Base-by-base conservation (phyloP, 2,329 filamentous ascomycete species). In the Byssoonygena ceratinophila region DNA sequence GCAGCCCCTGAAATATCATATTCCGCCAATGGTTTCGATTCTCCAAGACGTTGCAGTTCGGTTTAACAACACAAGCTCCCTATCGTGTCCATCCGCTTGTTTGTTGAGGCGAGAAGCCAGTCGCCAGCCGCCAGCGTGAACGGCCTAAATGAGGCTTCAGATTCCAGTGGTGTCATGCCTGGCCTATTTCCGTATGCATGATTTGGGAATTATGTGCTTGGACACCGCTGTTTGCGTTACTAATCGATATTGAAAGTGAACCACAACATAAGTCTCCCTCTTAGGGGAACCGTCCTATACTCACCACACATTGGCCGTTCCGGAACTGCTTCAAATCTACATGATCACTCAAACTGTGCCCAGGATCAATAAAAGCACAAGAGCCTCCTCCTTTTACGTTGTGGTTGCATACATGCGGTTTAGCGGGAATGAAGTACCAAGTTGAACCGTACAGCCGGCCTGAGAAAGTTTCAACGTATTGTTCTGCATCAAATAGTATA, bases 361-460 rank as follows among this genome's bases (percentile, higher is more conserved):
- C 1, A 81, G 81, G 59, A 62, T 72, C 27, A 70, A 76, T 44
- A 69, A 69, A 1, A 78, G 70, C 8, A 75, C 82, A 1, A 66
- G 74, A 11, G 80, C 82, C 72, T 27, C 82, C 83, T 0, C 82
- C 82, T 56, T 87, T 86, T 61, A 73, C 75, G 39, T 76, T 87
- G 50, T 76, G 72, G 0, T 64, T 87, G 29, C 77, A 39, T 39
- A 39, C 73, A 29, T 77, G 77, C 0, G 73, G 85, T 43, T 67
- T 73, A n/a, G 78, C 78, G 1, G 82, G 86, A 59, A 84, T 85
- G 78, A 85, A n/a, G n/a, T n/a, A n/a, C n/a, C n/a, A n/a, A n/a
- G n/a, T n/a, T n/a, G n/a, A n/a, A n/a, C n/a, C n/a, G n/a, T n/a
- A n/a, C n/a, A n/a, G n/a, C n/a, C n/a, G n/a, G n/a, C n/a, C n/a